Base-by-base conservation (phyloP, 371 early-diverging fungal genomes). In the Astathelohania contejeani region DNA sequence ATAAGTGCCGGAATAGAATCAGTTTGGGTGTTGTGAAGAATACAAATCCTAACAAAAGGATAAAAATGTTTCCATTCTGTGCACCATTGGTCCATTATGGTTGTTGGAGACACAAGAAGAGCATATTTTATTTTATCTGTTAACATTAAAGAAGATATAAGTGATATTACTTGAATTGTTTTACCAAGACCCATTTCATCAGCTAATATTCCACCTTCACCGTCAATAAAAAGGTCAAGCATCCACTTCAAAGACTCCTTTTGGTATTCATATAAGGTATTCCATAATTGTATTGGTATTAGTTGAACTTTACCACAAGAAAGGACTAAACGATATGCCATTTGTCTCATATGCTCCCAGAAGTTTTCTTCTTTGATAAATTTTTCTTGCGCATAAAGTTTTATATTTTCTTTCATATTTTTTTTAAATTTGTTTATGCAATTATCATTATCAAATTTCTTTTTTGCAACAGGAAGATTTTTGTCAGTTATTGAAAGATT, bases 121-220 rank as follows among this genome's bases (percentile, higher is more conserved):
- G 78, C 68, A 0, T 85, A 81, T 3, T 73, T 72, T 3, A 69
- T 67, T 10, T 78, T 65, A 3, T 76, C 56, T 2, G 73, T 63
- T 0, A 82, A 82, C 46, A 69, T 74, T 43, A 81, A 78, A 35
- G 77, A 79, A 1, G 82, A 75, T 19, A 93, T 65, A 60, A 87
- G 87, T 1, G 87, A 72, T 37, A 86, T 81, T 1, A 84, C 78
- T 66, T 94, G 94, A 19, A 94, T 79, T 0, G 94, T 94, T 66
- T 96, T 96, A 7, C 96, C 96, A 0, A 92, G 67, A 0, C 94
- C 92, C 82, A 72, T 77, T 79, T 82, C 88, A 74, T 96, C 96
- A 70, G 95, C 92, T 20, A 98, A 77, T 49, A 93, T 87, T 9
- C 93, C 96, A 62, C 84, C 85, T 71, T 86, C 45, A 35, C n/a